Conservation (phyloP, 179 eudicot genomes). For the Sideroxylon spinosum region DNA sequence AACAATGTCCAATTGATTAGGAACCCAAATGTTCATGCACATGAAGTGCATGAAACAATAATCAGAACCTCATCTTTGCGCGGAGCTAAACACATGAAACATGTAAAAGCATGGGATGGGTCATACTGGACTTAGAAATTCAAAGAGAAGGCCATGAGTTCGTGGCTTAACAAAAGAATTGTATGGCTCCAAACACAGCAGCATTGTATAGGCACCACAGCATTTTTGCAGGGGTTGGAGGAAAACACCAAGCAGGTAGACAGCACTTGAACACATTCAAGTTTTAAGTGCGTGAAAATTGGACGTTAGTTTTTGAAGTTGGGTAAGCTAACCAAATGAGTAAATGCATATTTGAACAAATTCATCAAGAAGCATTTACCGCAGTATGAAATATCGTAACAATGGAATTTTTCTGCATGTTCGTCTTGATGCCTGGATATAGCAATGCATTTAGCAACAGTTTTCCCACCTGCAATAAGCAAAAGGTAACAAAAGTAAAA, state of each 20-base stretch:
- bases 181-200: too few species aligned
- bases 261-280: neutral
- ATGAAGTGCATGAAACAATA: neutral
- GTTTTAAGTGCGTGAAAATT: neutral
- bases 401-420: slow-evolving; percentile 66
- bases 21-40: neutral
- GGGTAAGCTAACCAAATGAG: neutral
- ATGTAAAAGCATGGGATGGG: neutral
- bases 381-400: slow-evolving; percentile 81
- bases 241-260: neutral
- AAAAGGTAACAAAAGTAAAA: slow-evolving; percentile 12
- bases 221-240: too few species aligned
- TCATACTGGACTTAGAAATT: neutral
- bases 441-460: slow-evolving; percentile 78
- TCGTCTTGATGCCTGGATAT: slow-evolving; percentile 81
- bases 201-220: too few species aligned
- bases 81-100: neutral
- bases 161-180: too few species aligned
- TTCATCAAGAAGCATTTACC: slow-evolving; percentile 39
- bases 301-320: too few species aligned
- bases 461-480: slow-evolving; percentile 68
- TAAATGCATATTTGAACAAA: neutral
- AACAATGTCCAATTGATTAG: too few species aligned
- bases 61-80: neutral
- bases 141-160: neutral